Percentiles rank a stretch among this genome's conserved stretches.
Conservation (phyloP, 441 rosid species). For the Erodium texanum region DNA sequence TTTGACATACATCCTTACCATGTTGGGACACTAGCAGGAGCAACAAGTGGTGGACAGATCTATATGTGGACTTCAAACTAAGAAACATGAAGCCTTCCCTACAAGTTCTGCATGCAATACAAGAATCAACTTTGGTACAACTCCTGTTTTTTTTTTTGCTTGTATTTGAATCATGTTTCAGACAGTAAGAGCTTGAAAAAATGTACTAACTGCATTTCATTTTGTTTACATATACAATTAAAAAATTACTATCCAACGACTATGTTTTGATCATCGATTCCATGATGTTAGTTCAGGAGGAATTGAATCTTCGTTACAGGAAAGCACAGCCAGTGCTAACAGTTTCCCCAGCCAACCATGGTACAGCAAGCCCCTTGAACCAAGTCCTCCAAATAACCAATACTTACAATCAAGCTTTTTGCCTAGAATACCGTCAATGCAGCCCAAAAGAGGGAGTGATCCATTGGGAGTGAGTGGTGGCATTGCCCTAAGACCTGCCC, state of each 20-base stretch:
- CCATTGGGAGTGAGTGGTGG: constrained; percentile 71
- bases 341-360: constrained; percentile 78
- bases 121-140: background rate
- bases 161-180: background rate
- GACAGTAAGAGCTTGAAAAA: background rate
- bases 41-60: constrained; percentile 65
- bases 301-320: constrained; percentile 45
- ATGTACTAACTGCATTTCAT: background rate
- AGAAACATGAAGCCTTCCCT: background rate
- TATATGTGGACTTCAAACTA: constrained; percentile 51
- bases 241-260: background rate
- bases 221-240: background rate
- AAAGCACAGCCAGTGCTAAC: constrained; percentile 56
- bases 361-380: constrained; percentile 75
- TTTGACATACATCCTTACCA: constrained; percentile 52
- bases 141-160: background rate
- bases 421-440: constrained; percentile 45
- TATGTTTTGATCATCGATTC: constrained; percentile 16
- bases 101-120: no score
- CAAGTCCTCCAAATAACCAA: constrained; percentile 85
- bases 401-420: constrained; percentile 33
- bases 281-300: constrained; percentile 66
- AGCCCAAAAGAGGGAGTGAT: constrained; percentile 74
- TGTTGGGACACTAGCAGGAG: constrained; percentile 64
- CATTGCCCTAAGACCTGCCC: constrained; percentile 87